Evolutionary conservation across 331 rosid species (phyloP), one percentile per base, ranked within the genome.

Genomic region (Quercus tomentella): DNA sequence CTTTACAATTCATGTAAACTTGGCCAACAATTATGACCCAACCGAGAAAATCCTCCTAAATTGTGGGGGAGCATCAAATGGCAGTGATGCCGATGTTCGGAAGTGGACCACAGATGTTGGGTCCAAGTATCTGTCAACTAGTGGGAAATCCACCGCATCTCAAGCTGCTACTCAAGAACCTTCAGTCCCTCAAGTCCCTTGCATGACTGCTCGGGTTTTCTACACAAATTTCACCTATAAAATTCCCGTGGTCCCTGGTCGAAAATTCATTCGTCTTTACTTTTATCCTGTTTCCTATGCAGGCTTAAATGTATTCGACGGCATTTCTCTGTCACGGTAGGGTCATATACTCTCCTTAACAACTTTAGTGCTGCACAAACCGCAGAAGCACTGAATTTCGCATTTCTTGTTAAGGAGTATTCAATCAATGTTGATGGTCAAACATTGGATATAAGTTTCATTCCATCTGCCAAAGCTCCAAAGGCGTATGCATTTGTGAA

Each of bases 301-400:
- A 1, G 83, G 85, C 10, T 87, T 86, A 18, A 82, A 90, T 49
- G 86, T 88, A 1, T 81, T 97, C 2, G 54, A 85, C 73, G 97
- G 93, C 0, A 78, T 87, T 18, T 96, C 73, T 80, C 87, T 0
- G 97, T 92, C 76, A 45, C 82, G 0, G 82, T 89, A 0, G 92
- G 87, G 22, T 87, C 98, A 6, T 91, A 85, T 43, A 87, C 97
- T 1, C 78, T 96, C 21, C 85, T 93, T 10, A 89, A 79, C 82
- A 96, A 96, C 78, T 91, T 96, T 84, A 96, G 99, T 72, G 97
- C 82, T 57, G n/a, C 80, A 51, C 94, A 93, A 69, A 96, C 96
- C 8, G 33, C 88, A 0, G 45, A 82, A 49, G 99, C 94, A 56
- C 75, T 96, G 91, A 87, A 90, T 77, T 87, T 79, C 56, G 92